phyloP scores from a whole-genome alignment of 2,329 filamentous ascomycete species.

The Xylaria digitata region DNA sequence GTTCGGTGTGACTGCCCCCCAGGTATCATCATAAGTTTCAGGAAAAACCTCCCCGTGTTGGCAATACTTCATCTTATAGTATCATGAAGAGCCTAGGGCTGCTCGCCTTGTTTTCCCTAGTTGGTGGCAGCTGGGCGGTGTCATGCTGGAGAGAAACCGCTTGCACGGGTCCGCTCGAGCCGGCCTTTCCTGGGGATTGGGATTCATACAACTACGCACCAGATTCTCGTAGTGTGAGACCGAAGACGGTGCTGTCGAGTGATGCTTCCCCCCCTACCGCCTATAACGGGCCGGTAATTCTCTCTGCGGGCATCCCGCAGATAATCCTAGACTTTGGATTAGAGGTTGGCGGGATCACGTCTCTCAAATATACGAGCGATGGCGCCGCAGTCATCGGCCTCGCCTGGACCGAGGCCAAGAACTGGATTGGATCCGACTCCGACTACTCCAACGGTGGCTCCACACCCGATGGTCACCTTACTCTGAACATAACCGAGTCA shows the following conservation, averaged over 20 bases:
- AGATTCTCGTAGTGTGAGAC: constrained; percentile 17
- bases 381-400: constrained; percentile 55
- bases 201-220: constrained; percentile 26
- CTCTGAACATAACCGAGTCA: constrained; percentile 52
- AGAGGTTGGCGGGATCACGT: constrained; percentile 67
- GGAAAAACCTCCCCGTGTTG: neutral
- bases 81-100: constrained; percentile 9
- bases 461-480: constrained; percentile 60
- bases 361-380: constrained; percentile 60
- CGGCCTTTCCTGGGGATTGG: constrained; percentile 29
- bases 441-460: constrained; percentile 60
- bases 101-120: neutral
- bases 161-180: constrained; percentile 22
- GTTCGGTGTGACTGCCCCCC: neutral
- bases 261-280: neutral
- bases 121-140: neutral
- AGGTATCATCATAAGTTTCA: neutral
- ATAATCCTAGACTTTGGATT: constrained; percentile 67
- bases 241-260: constrained; percentile 14
- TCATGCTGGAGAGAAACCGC: constrained; percentile 28
- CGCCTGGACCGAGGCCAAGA: constrained; percentile 61
- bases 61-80: neutral
- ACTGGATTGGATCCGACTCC: constrained; percentile 60
- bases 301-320: neutral
- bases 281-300: constrained; percentile 5